phyloP scores from a whole-genome alignment of 202 grass and related monocot species.

The Eragrostis tef region DNA sequence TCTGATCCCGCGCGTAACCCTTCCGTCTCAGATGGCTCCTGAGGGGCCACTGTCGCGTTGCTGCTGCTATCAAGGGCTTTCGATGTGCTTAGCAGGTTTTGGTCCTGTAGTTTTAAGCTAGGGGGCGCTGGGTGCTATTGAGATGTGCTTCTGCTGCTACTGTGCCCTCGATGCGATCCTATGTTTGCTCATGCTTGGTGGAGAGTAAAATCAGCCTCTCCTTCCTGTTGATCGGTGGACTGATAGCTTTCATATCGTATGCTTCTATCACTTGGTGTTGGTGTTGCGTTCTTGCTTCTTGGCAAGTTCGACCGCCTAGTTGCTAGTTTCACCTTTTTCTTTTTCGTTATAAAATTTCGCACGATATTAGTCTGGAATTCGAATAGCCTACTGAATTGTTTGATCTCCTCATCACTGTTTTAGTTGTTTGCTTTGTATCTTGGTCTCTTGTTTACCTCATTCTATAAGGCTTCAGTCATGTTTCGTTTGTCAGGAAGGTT shows the following conservation, averaged over 20 bases:
- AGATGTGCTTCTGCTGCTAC: not conserved
- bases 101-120: slow-evolving; percentile 5
- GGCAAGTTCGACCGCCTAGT: not conserved
- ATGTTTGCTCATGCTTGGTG: not conserved
- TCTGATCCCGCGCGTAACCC: not conserved
- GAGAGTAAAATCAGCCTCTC: slow-evolving; percentile 7
- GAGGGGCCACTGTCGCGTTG: not conserved
- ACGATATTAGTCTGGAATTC: not conserved
- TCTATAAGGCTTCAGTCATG: not conserved
- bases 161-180: not conserved
- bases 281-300: not conserved
- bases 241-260: slow-evolving; percentile 15
- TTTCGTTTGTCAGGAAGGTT: not conserved
- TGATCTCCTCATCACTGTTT: slow-evolving; percentile 22
- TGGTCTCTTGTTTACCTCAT: slow-evolving; percentile 8
- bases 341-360: not conserved
- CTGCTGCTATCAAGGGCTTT: slow-evolving; percentile 16
- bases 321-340: not conserved
- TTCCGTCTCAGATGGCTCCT: not conserved
- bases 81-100: slow-evolving; percentile 6
- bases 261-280: too few relatives aligned
- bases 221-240: not conserved
- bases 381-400: not conserved
- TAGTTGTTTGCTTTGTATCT: slow-evolving; percentile 6
- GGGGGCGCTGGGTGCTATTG: not conserved